Conservation (phyloP, 768 basidiomycete genomes). For the Mycena pura region DNA sequence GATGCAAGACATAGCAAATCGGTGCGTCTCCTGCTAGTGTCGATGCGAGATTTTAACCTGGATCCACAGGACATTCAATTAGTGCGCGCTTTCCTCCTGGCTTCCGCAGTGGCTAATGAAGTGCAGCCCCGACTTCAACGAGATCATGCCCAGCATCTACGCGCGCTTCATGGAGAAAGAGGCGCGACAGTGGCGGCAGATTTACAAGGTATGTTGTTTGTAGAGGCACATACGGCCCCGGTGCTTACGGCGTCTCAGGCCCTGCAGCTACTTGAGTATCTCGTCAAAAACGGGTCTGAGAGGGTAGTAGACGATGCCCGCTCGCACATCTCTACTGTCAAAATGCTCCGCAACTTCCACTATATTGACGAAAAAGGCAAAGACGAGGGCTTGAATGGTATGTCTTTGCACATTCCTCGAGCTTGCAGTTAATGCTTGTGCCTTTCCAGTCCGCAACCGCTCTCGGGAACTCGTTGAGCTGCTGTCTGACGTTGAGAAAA, state of each 20-base stretch:
- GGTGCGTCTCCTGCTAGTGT: conserved; percentile 51
- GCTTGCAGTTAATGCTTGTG: not conserved
- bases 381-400: conserved; percentile 97
- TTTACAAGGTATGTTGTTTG: conserved; percentile 78
- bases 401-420: not conserved
- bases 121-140: conserved; percentile 93
- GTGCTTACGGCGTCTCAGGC: conserved; percentile 55
- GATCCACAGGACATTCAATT: conserved; percentile 98
- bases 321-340: conserved; percentile 92
- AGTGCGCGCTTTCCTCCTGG: conserved; percentile 60
- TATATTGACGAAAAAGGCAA: conserved; percentile 99
- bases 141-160: conserved; percentile 98
- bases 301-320: conserved; percentile 97
- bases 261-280: conserved; percentile 91
- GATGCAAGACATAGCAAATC: conserved; percentile 98
- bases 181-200: conserved; percentile 97
- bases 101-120: not conserved
- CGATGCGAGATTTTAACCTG: not conserved
- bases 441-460: conserved; percentile 84
- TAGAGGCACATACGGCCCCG: not conserved
- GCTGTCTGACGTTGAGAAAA: conserved; percentile 88
- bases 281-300: conserved; percentile 96
- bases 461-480: conserved; percentile 93
- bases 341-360: conserved; percentile 97
- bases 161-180: conserved; percentile 97